A percentile compares a stretch with the other conserved stretches of the same genome.
Evolutionary conservation across 2,329 filamentous ascomycete species (phyloP).

Genomic region (Gnomoniopsis sp.): DNA sequence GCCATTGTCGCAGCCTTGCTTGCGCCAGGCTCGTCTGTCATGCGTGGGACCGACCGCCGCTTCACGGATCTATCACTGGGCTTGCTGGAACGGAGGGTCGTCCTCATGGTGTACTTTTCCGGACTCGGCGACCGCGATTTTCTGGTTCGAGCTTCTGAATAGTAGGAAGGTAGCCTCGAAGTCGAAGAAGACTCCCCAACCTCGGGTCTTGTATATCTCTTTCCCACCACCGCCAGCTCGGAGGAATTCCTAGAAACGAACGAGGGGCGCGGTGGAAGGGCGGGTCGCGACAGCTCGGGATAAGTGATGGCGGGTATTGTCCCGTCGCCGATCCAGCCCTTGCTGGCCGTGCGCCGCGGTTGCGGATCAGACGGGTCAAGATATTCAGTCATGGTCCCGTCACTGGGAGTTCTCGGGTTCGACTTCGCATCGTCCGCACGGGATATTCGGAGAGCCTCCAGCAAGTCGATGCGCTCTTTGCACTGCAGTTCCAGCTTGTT

Average conservation of each 20-base stretch:
- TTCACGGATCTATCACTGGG: conserved; percentile 39
- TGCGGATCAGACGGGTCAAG: conserved; percentile 19
- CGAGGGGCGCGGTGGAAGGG: conserved; percentile 54
- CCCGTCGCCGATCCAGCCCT: conserved; percentile 72
- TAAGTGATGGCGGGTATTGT: conserved; percentile 81
- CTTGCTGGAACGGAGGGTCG: conserved; percentile 53
- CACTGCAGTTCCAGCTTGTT: conserved; percentile 84
- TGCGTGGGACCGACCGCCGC: conserved; percentile 39
- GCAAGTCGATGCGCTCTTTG: conserved; percentile 85
- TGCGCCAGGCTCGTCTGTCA: conserved; percentile 48
- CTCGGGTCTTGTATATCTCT: conserved; percentile 21
- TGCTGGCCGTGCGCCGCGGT: conserved; percentile 22
- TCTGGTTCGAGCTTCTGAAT: conserved; percentile 20
- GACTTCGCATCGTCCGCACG: conserved; percentile 39
- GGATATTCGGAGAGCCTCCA: conserved; percentile 75
- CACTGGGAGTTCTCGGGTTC: conserved; percentile 21
- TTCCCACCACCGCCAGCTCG: conserved; percentile 40
- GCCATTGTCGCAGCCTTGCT: conserved; percentile 64
- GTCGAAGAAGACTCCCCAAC: conserved; percentile 12
- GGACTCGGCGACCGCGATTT: conserved; percentile 51
- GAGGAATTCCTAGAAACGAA: conserved; percentile 52
- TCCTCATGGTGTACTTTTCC: conserved; percentile 60
- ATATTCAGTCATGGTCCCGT: conserved; percentile 15
- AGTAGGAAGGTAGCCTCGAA: conserved; percentile 15
- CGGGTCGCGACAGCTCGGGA: conserved; percentile 72